phyloP scores from a whole-genome alignment of 2,329 filamentous ascomycete genomes.

The Triangularia verruculosa region DNA sequence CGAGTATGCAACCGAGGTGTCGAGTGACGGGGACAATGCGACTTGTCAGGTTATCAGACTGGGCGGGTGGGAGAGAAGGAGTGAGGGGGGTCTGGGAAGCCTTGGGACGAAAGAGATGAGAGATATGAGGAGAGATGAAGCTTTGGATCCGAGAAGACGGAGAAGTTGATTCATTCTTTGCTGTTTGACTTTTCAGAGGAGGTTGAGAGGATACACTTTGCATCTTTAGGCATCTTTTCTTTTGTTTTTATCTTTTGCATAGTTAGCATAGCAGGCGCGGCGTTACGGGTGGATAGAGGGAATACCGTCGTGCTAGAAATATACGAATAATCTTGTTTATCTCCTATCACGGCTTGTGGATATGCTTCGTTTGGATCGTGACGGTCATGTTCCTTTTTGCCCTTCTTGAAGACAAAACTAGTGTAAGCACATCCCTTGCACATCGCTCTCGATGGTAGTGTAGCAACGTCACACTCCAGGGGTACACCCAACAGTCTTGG shows the following conservation, averaged over 20 bases:
- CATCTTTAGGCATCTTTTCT: background rate
- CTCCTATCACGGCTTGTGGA: no score
- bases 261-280: background rate
- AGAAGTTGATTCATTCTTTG: slow-evolving; percentile 40
- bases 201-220: background rate
- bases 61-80: slow-evolving; percentile 68
- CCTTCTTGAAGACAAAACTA: no score
- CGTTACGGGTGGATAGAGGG: background rate
- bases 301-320: background rate
- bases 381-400: background rate
- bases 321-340: background rate
- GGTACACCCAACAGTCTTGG: background rate
- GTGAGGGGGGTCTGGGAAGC: slow-evolving; percentile 83
- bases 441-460: no score
- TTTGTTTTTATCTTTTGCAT: slow-evolving; percentile 2
- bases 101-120: slow-evolving; percentile 89
- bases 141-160: slow-evolving; percentile 72
- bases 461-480: background rate
- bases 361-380: background rate
- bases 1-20: slow-evolving; percentile 84
- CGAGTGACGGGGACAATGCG: slow-evolving; percentile 62
- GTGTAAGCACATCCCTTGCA: no score
- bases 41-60: slow-evolving; percentile 66
- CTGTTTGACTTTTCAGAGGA: background rate
- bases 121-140: slow-evolving; percentile 77